These are phyloP conservation scores for Lanmaoa rubissima DNA, from an alignment of 768 basidiomycete species.

Conservation along the genomic window DNA sequence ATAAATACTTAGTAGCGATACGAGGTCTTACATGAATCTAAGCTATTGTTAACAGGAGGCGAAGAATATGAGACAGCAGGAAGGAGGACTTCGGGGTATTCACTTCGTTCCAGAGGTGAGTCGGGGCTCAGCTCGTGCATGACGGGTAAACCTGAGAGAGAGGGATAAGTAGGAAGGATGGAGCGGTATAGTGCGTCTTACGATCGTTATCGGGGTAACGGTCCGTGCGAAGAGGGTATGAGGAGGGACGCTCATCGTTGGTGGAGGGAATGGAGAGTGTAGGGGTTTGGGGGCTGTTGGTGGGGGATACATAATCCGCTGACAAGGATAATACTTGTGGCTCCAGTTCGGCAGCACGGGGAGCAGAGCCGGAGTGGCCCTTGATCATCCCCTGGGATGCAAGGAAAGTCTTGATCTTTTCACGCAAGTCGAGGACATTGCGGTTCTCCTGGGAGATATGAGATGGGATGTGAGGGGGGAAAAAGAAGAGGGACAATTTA, in stretches of 20 bases:
- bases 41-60: constrained; percentile 46
- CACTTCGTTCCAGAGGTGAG: constrained; percentile 32
- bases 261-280: constrained; percentile 45
- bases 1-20: constrained; percentile 67
- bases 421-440: constrained; percentile 65
- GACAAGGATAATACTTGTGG: constrained; percentile 52
- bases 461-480: neutral
- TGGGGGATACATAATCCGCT: constrained; percentile 41
- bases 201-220: constrained; percentile 31
- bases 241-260: constrained; percentile 37
- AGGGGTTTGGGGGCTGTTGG: constrained; percentile 44
- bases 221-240: constrained; percentile 33
- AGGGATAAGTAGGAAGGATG: neutral
- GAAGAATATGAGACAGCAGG: constrained; percentile 30
- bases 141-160: constrained; percentile 24
- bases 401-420: constrained; percentile 77
- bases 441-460: constrained; percentile 55
- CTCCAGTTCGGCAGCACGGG: constrained; percentile 56
- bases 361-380: constrained; percentile 73
- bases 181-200: constrained; percentile 10
- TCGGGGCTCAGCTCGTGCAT: constrained; percentile 34
- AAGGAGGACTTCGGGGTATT: constrained; percentile 31
- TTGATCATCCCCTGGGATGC: constrained; percentile 88
- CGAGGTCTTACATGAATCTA: constrained; percentile 73
- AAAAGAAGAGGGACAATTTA: constrained; percentile 29